Percentiles rank a stretch among this genome's conserved stretches.
phyloP scores from a whole-genome alignment of 108 stramenopile genomes.

The Stephanodiscus minutulus region DNA sequence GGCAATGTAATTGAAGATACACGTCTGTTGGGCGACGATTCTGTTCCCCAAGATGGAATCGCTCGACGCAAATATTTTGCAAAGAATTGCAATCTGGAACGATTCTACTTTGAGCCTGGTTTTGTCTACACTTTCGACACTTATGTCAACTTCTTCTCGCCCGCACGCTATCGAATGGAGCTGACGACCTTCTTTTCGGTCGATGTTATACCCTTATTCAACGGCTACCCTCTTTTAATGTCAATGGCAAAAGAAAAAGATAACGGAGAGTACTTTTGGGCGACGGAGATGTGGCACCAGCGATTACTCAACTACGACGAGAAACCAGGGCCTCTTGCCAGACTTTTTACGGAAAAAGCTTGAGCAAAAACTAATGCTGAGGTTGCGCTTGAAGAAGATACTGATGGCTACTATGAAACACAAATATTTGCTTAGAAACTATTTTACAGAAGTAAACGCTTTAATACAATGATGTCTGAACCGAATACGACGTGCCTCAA shows the following conservation, averaged over 20 bases:
- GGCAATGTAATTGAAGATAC: conserved; percentile 48
- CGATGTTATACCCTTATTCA: conserved; percentile 54
- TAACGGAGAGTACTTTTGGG: conserved; percentile 45
- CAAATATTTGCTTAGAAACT: too few relatives aligned
- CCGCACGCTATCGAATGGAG: conserved; percentile 36
- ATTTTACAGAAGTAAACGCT: background rate
- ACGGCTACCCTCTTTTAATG: conserved; percentile 49
- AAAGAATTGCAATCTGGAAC: conserved; percentile 37
- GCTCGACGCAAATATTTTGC: conserved; percentile 48
- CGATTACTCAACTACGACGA: conserved; percentile 37
- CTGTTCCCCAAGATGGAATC: conserved; percentile 35
- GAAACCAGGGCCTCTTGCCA: conserved; percentile 20
- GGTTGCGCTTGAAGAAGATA: too few relatives aligned
- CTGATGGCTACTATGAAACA: background rate
- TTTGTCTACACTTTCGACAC: conserved; percentile 53
- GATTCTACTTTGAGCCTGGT: conserved; percentile 46
- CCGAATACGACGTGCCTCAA: background rate
- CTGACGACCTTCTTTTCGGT: conserved; percentile 47
- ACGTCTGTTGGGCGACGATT: conserved; percentile 24
- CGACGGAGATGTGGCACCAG: conserved; percentile 51
- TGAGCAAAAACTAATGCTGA: background rate
- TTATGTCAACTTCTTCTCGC: conserved; percentile 50
- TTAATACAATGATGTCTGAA: background rate
- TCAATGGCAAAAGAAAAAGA: conserved; percentile 51
- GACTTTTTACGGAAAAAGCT: conserved; percentile 11